phyloP scores from a whole-genome alignment of 352 stramenopile species.

The Phytophthora multivora region DNA sequence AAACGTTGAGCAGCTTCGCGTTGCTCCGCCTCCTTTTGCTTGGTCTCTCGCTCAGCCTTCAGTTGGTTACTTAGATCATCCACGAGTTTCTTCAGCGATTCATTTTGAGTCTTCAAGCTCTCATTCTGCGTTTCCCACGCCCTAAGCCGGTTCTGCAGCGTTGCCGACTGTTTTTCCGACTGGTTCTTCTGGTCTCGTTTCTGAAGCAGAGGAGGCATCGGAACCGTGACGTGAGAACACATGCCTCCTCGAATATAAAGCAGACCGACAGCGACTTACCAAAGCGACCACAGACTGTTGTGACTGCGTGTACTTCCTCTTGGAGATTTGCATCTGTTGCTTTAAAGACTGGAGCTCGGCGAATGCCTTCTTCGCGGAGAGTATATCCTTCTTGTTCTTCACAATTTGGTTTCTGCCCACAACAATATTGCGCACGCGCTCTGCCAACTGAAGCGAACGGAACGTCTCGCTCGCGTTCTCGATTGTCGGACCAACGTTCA shows the following conservation, averaged over 20 bases:
- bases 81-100: constrained; percentile 69
- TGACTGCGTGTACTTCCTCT: constrained; percentile 85
- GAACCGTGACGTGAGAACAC: constrained; percentile 42
- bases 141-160: constrained; percentile 83
- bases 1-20: constrained; percentile 67
- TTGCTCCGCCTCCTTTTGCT: constrained; percentile 68
- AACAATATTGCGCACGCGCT: constrained; percentile 81
- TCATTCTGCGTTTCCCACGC: constrained; percentile 74
- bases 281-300: constrained; percentile 92
- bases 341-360: constrained; percentile 95
- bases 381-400: constrained; percentile 85
- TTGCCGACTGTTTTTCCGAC: constrained; percentile 86
- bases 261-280: constrained; percentile 69
- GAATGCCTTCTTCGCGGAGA: constrained; percentile 94
- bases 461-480: constrained; percentile 87
- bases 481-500: constrained; percentile 87
- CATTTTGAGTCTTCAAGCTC: constrained; percentile 64
- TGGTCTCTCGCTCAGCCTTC: constrained; percentile 72
- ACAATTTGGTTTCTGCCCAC: constrained; percentile 80
- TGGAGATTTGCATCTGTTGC: constrained; percentile 89
- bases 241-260: constrained; percentile 35
- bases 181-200: constrained; percentile 94
- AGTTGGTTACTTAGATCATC: constrained; percentile 73
- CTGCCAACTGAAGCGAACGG: constrained; percentile 88
- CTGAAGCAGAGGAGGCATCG: constrained; percentile 48